Conservation (phyloP, 148 eudicot genomes). For the Rhododendron griersonianum region DNA sequence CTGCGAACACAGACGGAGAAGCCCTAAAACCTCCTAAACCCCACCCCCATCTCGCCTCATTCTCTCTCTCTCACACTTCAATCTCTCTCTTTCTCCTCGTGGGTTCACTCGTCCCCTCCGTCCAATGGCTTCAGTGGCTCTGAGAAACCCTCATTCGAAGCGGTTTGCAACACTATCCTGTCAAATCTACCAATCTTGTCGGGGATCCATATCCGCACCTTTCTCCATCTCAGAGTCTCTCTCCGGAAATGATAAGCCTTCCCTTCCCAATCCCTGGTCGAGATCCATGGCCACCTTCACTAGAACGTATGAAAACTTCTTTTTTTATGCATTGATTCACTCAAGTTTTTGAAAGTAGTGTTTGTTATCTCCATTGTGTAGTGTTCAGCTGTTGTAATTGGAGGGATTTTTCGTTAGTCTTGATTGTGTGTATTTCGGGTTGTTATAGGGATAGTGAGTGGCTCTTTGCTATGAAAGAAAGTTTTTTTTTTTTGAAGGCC, state of each 20-base stretch:
- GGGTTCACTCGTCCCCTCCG: not conserved
- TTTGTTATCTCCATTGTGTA: not conserved
- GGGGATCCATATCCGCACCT: constrained; percentile 30
- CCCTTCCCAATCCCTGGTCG: constrained; percentile 26
- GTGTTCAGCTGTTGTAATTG: not conserved
- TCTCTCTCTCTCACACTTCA: not conserved
- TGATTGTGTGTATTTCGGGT: not conserved
- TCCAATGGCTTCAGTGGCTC: constrained; percentile 60
- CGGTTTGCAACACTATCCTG: constrained; percentile 44
- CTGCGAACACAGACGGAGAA: not conserved
- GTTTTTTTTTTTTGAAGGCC: not conserved
- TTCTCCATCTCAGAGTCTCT: constrained; percentile 31
- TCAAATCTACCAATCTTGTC: constrained; percentile 41
- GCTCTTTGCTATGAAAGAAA: not conserved
- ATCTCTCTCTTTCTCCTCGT: not conserved
- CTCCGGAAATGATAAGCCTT: constrained; percentile 26
- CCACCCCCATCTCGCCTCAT: not conserved
- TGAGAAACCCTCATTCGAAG: constrained; percentile 53
- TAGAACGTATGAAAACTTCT: constrained; percentile 49
- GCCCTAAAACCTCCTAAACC: constrained; percentile 17
- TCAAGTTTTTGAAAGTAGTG: not conserved
- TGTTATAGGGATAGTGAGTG: not conserved
- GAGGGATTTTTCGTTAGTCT: not conserved
- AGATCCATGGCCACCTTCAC: constrained; percentile 93
- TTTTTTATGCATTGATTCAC: not conserved